Evolutionary conservation across 1,284 basidiomycete genomes (phyloP), one percentile per base, ranked within the genome.

Genomic region (Trametes pubescens): DNA sequence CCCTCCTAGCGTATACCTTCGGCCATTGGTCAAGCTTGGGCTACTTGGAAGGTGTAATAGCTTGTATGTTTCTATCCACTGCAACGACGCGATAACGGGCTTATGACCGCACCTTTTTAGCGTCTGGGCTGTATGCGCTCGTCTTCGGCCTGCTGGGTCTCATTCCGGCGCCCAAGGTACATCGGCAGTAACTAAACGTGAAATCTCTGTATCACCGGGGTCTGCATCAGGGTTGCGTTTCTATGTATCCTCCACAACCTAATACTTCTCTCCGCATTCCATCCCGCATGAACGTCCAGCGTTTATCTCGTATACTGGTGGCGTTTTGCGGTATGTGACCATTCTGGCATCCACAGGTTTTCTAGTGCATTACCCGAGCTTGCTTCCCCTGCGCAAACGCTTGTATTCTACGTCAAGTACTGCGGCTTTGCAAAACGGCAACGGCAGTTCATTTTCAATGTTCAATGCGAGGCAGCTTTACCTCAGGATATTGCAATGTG

Each of bases 111-210:
- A 8, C 38, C 13, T n/a, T 22, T 21, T 21, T 21, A 91, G 89
- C 87, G 9, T 86, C 84, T 18, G 88, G 87, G 18, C 73, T 91
- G 51, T 92, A 92, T 69, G 85, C 86, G 11, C 79, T 91, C 43
- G 80, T 80, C 18, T 90, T 92, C 72, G 90, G 90, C 29, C 74
- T 91, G 43, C 81, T 92, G 62, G 90, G 90, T 1, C 78, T 92
- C 32, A 77, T 92, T 57, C 88, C 90, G 11, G 83, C 84, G 32
- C 90, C 89, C 14, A 73, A 66, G 53, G 69, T 74, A 21, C 69
- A 69, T 26, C 70, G 72, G 49, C 66, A 62, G 34, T 74, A 54
- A 72, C 26, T 18, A 13, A 22, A 32, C 14, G 43, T 34, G n/a
- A 21, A 24, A 38, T 32, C 21, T 51, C 26, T 59, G 66, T 64